Base-by-base conservation (phyloP, 2,329 filamentous ascomycete genomes). In the Pseudocercospora vitis region DNA sequence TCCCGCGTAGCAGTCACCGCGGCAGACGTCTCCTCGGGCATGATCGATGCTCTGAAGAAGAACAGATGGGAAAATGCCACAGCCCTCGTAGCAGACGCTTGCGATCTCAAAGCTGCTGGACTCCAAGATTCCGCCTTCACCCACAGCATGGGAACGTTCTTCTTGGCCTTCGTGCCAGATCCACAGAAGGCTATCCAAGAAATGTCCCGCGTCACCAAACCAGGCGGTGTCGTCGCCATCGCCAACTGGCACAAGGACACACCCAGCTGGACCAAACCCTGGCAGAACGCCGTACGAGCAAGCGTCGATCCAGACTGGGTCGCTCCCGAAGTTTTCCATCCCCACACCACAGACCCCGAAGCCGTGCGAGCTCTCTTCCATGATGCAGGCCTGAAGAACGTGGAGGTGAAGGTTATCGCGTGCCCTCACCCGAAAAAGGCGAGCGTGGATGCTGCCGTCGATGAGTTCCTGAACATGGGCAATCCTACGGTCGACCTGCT, bases 141-240 rank as follows among this genome's bases (percentile, higher is more conserved):
- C 16, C 45, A 52, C 21, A 23, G 19, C 18, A 39, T 32, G n/a
- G 53, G 53, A 7, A 56, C 49, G 7, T 52, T 53, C 32, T 56
- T 53, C 44, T 21, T 56, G 12, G 18, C 18, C 7, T 56, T 56
- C 32, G 59, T 66, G 12, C 58, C 59, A 14, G 56, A 54, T 19
- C 66, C 61, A 1, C 51, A 40, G 23, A 62, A 61, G 2, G 61
- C 61, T 0, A 54, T 71, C 16, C 45, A 50, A 11, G 69, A 71
- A 53, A 69, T 70, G 65, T 52, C 62, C 3, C 63, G 68, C 6
- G 65, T 71, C 8, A 64, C 65, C 3, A 67, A 66, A 48, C 60
- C 61, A 3, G 67, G 63, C 7, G 68, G 68, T 28, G 48, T 68
- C 1, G 56, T 69, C 6, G 69, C 67, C 7, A 60, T 68, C 16